Evolutionary conservation across 495 filamentous ascomycete genomes (phyloP).

Genomic region (Antarctomyces pellizariae): DNA sequence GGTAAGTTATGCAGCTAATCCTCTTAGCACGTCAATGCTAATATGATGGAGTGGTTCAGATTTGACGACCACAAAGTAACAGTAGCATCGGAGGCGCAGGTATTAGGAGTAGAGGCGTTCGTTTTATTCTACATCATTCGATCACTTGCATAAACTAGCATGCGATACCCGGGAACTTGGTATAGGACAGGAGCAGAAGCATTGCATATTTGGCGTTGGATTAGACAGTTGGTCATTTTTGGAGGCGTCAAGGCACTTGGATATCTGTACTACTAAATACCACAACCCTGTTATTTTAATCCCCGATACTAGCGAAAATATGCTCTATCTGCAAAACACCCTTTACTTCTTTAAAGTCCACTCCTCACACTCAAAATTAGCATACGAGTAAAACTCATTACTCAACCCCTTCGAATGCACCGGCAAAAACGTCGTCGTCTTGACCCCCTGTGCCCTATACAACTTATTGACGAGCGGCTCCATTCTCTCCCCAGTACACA

Average conservation of each 20-base stretch:
- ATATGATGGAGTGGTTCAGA: constrained; percentile 43
- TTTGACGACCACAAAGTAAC: constrained; percentile 88
- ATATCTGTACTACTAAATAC: not conserved
- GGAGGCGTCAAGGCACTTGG: not conserved
- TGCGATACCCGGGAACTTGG: not conserved
- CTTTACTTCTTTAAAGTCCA: constrained; percentile 20
- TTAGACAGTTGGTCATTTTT: constrained; percentile 1
- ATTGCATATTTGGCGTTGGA: not conserved
- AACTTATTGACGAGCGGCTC: constrained; percentile 25
- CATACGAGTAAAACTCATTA: constrained; percentile 61
- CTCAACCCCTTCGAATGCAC: constrained; percentile 42
- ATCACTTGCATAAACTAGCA: constrained; percentile 23
- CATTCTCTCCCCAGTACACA: constrained; percentile 57
- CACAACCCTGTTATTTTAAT: not conserved
- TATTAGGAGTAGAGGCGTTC: constrained; percentile 63
- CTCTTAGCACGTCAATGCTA: constrained; percentile 1
- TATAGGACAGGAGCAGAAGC: not conserved
- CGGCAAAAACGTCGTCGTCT: constrained; percentile 35
- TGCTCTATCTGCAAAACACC: constrained; percentile 2
- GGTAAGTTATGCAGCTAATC: constrained; percentile 20
- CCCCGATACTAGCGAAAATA: not conserved
- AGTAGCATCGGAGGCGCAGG: constrained; percentile 49
- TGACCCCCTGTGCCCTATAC: constrained; percentile 23
- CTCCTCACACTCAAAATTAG: constrained; percentile 37
- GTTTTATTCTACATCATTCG: constrained; percentile 68